Percentiles rank a stretch among this genome's conserved stretches.
Evolutionary conservation across 441 rosid species (phyloP).

Genomic region (Gossypium armourianum): DNA sequence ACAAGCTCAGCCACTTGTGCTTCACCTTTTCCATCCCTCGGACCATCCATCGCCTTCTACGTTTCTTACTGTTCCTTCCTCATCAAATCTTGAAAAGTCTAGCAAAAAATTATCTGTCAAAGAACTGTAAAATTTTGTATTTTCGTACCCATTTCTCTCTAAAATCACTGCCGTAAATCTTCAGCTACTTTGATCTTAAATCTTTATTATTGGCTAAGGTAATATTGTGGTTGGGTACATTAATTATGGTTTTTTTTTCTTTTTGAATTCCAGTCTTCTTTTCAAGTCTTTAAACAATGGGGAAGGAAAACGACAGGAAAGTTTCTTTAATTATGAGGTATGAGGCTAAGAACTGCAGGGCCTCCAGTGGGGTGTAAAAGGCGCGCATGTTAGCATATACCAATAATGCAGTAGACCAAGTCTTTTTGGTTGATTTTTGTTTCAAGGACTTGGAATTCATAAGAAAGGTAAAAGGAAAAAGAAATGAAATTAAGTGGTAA

Average conservation of each 20-base stretch:
- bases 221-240: neutral
- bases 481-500: neutral
- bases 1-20: neutral
- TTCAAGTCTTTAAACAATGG: neutral
- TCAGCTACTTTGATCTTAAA: neutral
- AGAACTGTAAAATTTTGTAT: neutral
- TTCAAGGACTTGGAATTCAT: neutral
- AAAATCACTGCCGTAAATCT: neutral
- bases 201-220: neutral
- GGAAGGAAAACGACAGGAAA: neutral
- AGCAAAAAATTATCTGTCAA: neutral
- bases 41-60: neutral
- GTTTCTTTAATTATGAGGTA: constrained; percentile 2
- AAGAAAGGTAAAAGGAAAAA: too few relatives aligned
- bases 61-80: neutral
- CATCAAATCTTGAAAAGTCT: neutral
- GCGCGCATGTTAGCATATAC: constrained; percentile 5
- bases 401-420: constrained; percentile 7
- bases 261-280: neutral
- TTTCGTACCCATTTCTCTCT: neutral
- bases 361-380: constrained; percentile 4
- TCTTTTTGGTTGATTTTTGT: neutral
- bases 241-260: neutral
- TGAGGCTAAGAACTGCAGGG: neutral
- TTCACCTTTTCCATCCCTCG: neutral